Conservation (phyloP, 208 protist species). For the Leishmania turanica region DNA sequence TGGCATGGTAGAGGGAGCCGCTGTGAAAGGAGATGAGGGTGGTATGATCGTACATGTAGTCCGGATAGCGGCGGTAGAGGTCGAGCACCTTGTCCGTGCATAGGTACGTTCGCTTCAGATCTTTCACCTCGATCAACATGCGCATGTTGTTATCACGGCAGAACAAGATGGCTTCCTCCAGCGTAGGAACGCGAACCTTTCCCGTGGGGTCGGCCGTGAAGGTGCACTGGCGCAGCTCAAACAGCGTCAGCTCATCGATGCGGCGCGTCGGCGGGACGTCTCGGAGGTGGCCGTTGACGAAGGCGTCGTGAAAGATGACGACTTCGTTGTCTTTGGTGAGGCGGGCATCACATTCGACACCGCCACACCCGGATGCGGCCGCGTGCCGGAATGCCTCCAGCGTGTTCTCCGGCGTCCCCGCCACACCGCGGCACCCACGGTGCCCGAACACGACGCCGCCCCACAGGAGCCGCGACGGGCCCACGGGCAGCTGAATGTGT, state of each 20-base stretch:
- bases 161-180: conserved; percentile 86
- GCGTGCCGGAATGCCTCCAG: conserved; percentile 88
- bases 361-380: conserved; percentile 60
- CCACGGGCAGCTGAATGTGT: conserved; percentile 72
- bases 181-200: conserved; percentile 77
- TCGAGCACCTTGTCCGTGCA: conserved; percentile 83
- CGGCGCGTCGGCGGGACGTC: conserved; percentile 45
- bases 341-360: conserved; percentile 87
- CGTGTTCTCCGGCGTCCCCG: conserved; percentile 86
- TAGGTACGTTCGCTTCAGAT: conserved; percentile 46
- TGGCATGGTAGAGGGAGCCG: conserved; percentile 68
- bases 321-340: conserved; percentile 87
- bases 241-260: conserved; percentile 74
- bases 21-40: conserved; percentile 88
- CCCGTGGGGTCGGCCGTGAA: conserved; percentile 69
- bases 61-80: conserved; percentile 79
- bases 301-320: conserved; percentile 84
- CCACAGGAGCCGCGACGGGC: conserved; percentile 78
- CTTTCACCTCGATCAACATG: conserved; percentile 91
- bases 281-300: conserved; percentile 47
- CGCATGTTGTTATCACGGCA: conserved; percentile 75
- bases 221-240: conserved; percentile 68
- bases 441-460: conserved; percentile 87
- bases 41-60: conserved; percentile 89
- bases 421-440: conserved; percentile 77